Evolutionary conservation across 352 stramenopile genomes (phyloP), one percentile per base, ranked within the genome.

Genomic region (Thraustotheca clavata): DNA sequence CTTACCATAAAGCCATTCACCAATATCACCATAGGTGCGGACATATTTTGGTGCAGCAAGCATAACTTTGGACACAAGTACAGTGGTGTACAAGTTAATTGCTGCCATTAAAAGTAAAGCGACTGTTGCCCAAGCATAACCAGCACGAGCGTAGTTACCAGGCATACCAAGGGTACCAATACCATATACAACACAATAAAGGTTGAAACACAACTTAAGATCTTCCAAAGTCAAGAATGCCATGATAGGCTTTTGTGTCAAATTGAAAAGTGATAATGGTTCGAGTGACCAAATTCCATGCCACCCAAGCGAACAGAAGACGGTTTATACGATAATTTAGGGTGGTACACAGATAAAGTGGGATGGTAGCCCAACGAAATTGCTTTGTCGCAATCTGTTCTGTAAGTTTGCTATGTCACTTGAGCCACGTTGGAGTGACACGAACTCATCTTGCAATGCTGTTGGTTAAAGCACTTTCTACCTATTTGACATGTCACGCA

Each of bases 91-190:
- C 9, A 70, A 29, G 54, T 70, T 70, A 60, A 59, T 59, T n/a
- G 46, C 50, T 12, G 66, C 61, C 66, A 71, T 71, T n/a, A 70
- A 38, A 16, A 71, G 16, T 18, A 71, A 12, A 16, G 55, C 60
- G 14, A 49, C 18, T 3, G 59, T 69, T 1, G 27, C 66, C 40
- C 47, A 67, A 22, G 60, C 14, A 26, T 47, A 62, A 9, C 66
- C 66, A 22, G 66, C 66, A 24, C 66, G 66, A 47, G 66, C 52
- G 60, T 67, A 71, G 59, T 71, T 71, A 29, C n/a, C 36, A 14
- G 66, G 66, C 66, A 71, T 71, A 26, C 66, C 66, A n/a, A 71
- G 40, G 36, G 66, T 71, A 18, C 66, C 66, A 27, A 71, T 63
- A 24, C 66, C 66, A 22, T 71, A 71, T 12, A 71, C 66, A 24